Base-by-base conservation (phyloP, 2,329 filamentous ascomycete genomes). In the Xylariaceae sp. region DNA sequence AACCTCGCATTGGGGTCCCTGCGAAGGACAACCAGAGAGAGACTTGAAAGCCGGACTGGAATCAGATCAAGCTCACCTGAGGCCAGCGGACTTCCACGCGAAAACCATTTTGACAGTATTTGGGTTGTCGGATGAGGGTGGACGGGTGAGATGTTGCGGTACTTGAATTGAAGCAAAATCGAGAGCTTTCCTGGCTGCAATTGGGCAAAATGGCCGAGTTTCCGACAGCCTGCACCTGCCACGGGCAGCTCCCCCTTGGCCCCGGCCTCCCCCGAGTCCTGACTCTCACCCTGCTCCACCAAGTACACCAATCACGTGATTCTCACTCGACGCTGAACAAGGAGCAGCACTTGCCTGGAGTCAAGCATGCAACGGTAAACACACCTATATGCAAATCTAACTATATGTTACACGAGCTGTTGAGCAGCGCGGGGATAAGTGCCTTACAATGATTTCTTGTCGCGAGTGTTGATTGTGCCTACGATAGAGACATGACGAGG, bases 1-100 rank as follows among this genome's bases (percentile, higher is more conserved):
- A 47, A 43, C 31, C 22, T 45, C 42, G 11, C 7, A 43, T 38
- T 18, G 36, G n/a, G 22, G 22, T 5, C 22, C 22, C 4, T 4
- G 4, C 22, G 4, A 27, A 27, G 22, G 22, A 7, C 22, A 7
- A 27, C 7, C 22, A 27, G n/a, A n/a, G n/a, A n/a, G n/a, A 27
- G 22, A 27, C 22, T 27, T 27, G 22, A 27, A 27, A 27, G 11
- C 45, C 42, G 36, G 47, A 15, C 18, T 11, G 30, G 33, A 39
- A 22, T 40, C 35, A 53, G 42, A n/a, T 55, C 56, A 53, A 44
- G 81, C 89, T 74, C 87, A 96, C 91, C 86, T 95, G 71, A 97
- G 81, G 76, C 94, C 94, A 73, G 94, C 89, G 70, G 91, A 84
- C 88, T 96, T 97, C 94, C 92, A 99, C 71, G 91, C 89, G 80